Percentiles rank a stretch among this genome's conserved stretches.
These are phyloP conservation scores for Globisporangium polare DNA, from an alignment of 352 stramenopile genomes.

Conservation along the genomic window DNA sequence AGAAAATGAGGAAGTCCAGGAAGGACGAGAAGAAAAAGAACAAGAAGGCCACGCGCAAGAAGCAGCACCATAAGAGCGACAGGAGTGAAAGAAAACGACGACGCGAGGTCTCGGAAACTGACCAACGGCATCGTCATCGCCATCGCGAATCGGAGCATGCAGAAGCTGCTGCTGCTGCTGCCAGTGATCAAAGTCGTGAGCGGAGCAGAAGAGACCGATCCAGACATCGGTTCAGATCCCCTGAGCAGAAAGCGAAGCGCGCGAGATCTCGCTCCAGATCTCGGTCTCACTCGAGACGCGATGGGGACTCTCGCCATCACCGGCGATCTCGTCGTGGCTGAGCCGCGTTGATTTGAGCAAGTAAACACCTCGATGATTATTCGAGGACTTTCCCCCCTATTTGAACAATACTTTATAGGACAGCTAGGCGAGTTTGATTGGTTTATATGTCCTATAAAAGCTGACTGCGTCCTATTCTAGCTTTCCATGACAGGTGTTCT, in stretches of 20 bases:
- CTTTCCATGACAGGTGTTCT: too few relatives aligned
- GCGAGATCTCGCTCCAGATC: conserved; percentile 1
- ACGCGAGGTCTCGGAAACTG: neutral
- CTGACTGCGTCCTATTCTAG: too few relatives aligned
- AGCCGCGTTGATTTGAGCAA: too few relatives aligned
- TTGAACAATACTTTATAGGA: too few relatives aligned
- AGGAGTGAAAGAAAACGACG: neutral
- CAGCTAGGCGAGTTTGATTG: too few relatives aligned
- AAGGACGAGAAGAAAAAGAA: conserved; percentile 15
- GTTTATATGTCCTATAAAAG: too few relatives aligned
- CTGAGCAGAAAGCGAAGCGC: neutral
- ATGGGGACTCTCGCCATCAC: neutral
- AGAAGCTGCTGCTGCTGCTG: neutral
- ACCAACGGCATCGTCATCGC: neutral
- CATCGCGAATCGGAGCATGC: neutral
- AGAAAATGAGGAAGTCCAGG: conserved; percentile 21
- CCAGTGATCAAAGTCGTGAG: neutral
- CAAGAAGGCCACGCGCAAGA: conserved; percentile 1
- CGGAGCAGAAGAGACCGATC: conserved; percentile 2
- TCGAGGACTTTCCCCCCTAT: too few relatives aligned
- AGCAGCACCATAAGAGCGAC: neutral
- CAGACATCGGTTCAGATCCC: neutral
- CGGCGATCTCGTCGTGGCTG: neutral
- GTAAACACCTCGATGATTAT: too few relatives aligned
- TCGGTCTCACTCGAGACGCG: neutral